Percentiles rank a stretch among this genome's conserved stretches.
Conservation (phyloP, 345 rosid species). For the Carallia brachiata region DNA sequence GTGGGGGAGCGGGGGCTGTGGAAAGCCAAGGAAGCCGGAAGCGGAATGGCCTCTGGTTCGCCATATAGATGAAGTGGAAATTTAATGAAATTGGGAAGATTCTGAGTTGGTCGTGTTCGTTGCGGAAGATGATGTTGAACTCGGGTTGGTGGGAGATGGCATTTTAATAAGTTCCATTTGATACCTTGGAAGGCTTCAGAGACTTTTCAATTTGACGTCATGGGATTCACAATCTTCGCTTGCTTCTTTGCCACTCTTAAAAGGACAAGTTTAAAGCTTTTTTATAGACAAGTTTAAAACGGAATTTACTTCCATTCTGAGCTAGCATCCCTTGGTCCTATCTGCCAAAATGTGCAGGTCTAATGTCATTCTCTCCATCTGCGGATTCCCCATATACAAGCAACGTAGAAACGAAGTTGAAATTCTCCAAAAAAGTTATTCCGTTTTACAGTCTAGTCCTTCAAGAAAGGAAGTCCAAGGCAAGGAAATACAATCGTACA, state of each 20-base stretch:
- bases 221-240: conserved; percentile 13
- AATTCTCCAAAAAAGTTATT: background rate
- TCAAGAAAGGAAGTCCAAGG: background rate
- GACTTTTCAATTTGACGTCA: conserved; percentile 12
- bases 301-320: conserved; percentile 25
- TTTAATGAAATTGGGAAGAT: background rate
- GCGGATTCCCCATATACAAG: conserved; percentile 6
- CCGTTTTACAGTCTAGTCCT: background rate
- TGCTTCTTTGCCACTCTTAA: conserved; percentile 21
- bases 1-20: conserved; percentile 12
- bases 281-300: background rate
- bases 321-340: conserved; percentile 33
- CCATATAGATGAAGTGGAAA: conserved; percentile 27
- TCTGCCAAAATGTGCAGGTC: background rate
- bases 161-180: conserved; percentile 14
- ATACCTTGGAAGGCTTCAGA: conserved; percentile 31
- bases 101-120: background rate
- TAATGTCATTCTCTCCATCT: no score
- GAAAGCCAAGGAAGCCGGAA: conserved; percentile 63
- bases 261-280: conserved; percentile 18
- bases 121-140: background rate
- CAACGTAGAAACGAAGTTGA: background rate
- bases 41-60: conserved; percentile 46
- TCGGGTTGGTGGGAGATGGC: background rate
- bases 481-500: background rate